phyloP scores from a whole-genome alignment of 2,329 filamentous ascomycete species.

The Helicocarpus griseus region DNA sequence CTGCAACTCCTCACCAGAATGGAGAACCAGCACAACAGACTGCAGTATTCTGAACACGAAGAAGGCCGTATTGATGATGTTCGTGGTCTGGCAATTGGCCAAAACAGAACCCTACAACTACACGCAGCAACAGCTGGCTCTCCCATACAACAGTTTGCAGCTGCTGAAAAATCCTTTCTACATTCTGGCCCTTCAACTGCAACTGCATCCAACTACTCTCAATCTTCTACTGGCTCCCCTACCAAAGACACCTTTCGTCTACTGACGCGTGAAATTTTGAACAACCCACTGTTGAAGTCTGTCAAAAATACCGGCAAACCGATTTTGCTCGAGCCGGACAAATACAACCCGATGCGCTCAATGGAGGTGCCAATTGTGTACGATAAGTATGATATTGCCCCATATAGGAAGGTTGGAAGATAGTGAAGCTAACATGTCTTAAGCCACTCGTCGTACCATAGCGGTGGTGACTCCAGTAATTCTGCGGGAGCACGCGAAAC shows the following conservation, averaged over 20 bases:
- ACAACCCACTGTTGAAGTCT: conserved; percentile 9
- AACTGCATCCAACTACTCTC: background rate
- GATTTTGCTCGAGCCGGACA: conserved; percentile 10
- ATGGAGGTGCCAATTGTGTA: conserved; percentile 22
- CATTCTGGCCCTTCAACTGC: background rate
- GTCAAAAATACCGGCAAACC: conserved; percentile 3
- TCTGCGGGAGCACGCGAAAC: conserved; percentile 18
- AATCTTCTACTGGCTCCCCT: conserved; percentile 7
- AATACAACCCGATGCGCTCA: conserved; percentile 14
- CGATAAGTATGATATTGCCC: conserved; percentile 17
- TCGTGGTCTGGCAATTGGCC: background rate
- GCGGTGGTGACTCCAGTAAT: conserved; percentile 18
- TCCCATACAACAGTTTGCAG: background rate
- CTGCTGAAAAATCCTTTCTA: background rate
- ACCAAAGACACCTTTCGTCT: conserved; percentile 10
- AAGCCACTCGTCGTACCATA: conserved; percentile 18
- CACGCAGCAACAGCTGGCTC: background rate
- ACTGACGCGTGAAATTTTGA: conserved; percentile 14
- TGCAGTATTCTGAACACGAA: background rate
- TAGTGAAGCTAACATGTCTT: conserved; percentile 8
- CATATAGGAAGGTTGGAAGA: background rate
- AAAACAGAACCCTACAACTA: background rate
- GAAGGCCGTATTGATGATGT: background rate
- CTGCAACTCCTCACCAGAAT: no score
- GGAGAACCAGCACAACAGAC: background rate